Evolutionary conservation across 176 grass and related monocot genomes (phyloP), one percentile per base, ranked within the genome.

Genomic region (Zoysia pacifica): DNA sequence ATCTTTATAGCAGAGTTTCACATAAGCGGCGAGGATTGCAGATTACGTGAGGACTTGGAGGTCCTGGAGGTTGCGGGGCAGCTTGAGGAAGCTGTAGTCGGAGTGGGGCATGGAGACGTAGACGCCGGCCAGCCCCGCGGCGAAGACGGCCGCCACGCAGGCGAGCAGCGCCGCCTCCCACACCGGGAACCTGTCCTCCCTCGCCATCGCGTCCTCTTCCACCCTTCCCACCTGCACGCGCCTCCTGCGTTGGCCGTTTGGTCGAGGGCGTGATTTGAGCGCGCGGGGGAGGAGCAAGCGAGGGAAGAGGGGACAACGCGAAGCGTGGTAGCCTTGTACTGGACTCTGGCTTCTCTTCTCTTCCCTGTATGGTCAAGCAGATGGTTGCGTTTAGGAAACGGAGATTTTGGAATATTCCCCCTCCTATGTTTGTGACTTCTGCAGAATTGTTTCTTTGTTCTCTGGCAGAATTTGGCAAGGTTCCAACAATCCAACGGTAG

Each of bases 1-100:
- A 5, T 13, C 28, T 28, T 28, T 28, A 28, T 28, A 48, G 1
- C 35, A 81, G 14, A 61, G 35, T 69, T 37, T 3, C 39, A 55
- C 49, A 46, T 12, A 80, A 71, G 61, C 9, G 42, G 43, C 46
- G 43, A 11, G 53, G 51, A 19, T 62, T 41, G n/a, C 11, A 28
- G 28, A 73, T 82, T 83, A 94, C 91, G 79, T 91, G 62, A 94
- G 82, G 69, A 83, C 79, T 73, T 86, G 85, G 83, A 94, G 83
- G 48, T 94, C 91, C 11, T 89, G 82, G n/a, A 90, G 81, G 48
- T 81, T 81, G 59, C 48, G 65, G 45, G 84, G 84, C 5, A 90
- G 60, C 76, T 87, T 87, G 61, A 83, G 83, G 52, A 89, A 70
- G 87, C 67, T 85, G 78, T 79, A 84, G 75, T 87, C 89, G 10